These are phyloP conservation scores for Monosporascus sp. DNA, from an alignment of 2,329 filamentous ascomycete species.

Conservation along the genomic window DNA sequence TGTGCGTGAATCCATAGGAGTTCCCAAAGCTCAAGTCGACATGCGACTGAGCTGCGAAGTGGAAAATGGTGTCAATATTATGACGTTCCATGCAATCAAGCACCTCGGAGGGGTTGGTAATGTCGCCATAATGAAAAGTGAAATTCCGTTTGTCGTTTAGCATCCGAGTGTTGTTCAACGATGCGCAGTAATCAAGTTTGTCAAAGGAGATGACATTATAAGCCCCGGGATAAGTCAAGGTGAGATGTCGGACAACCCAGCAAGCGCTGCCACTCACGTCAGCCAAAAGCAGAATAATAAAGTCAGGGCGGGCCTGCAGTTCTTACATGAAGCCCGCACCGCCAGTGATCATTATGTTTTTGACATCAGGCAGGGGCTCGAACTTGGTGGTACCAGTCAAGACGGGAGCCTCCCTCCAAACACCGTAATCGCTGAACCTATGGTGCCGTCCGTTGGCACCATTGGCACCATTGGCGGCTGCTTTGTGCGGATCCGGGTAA, in stretches of 20 bases:
- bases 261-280: constrained; percentile 54
- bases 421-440: constrained; percentile 52
- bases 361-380: constrained; percentile 61
- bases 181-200: constrained; percentile 78
- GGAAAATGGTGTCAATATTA: constrained; percentile 73
- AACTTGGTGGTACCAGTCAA: constrained; percentile 67
- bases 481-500: constrained; percentile 11
- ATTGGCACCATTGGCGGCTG: constrained; percentile 8
- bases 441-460: constrained; percentile 13
- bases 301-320: constrained; percentile 1
- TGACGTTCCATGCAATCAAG: constrained; percentile 65
- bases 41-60: constrained; percentile 82
- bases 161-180: constrained; percentile 70
- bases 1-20: constrained; percentile 74
- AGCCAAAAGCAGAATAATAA: constrained; percentile 10
- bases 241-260: constrained; percentile 76
- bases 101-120: constrained; percentile 66
- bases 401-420: constrained; percentile 69
- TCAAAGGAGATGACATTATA: constrained; percentile 82
- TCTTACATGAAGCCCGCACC: constrained; percentile 81
- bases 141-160: constrained; percentile 68
- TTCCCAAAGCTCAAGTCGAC: constrained; percentile 80
- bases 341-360: constrained; percentile 79
- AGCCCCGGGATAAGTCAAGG: constrained; percentile 63
- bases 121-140: constrained; percentile 73